Evolutionary conservation across 192 early-diverging fungal genomes (phyloP).

Genomic region (Martensiomyces pterosporus): DNA sequence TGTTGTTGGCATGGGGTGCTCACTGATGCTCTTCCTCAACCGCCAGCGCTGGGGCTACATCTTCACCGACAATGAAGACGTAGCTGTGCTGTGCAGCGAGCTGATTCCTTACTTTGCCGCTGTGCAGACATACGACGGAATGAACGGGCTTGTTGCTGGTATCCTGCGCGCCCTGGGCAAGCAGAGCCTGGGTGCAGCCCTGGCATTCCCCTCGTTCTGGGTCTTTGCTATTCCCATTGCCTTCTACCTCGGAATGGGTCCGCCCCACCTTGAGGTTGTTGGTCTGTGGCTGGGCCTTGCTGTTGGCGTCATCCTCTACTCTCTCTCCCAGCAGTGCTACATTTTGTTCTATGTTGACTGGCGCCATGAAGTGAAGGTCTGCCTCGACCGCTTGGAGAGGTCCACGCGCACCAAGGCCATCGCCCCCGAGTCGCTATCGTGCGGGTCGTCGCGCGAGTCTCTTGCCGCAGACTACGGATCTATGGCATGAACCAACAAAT

Average conservation of each 20-base stretch:
- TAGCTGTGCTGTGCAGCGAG: conserved; percentile 24
- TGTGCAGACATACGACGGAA: conserved; percentile 49
- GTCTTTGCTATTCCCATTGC: conserved; percentile 50
- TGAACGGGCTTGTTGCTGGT: conserved; percentile 57
- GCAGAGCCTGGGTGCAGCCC: conserved; percentile 48
- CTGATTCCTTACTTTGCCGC: conserved; percentile 43
- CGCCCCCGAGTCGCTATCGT: neutral
- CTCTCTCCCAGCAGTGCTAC: conserved; percentile 30
- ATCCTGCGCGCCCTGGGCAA: conserved; percentile 53
- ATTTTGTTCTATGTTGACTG: conserved; percentile 41
- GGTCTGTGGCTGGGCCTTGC: conserved; percentile 63
- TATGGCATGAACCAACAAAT: too few species aligned
- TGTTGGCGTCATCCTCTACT: conserved; percentile 42
- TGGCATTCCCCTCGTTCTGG: conserved; percentile 55
- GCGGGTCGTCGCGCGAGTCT: too few species aligned
- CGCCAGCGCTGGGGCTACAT: conserved; percentile 63
- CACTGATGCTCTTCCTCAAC: conserved; percentile 53
- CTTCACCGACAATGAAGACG: conserved; percentile 31
- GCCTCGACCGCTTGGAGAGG: conserved; percentile 19
- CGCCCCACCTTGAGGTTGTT: conserved; percentile 34
- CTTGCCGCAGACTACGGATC: conserved; percentile 16
- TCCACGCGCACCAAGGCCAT: too few species aligned
- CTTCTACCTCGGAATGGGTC: conserved; percentile 52
- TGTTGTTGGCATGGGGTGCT: conserved; percentile 56
- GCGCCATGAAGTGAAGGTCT: conserved; percentile 43